Conservation (phyloP, 345 rosid genomes). For the Trapa incisa region DNA sequence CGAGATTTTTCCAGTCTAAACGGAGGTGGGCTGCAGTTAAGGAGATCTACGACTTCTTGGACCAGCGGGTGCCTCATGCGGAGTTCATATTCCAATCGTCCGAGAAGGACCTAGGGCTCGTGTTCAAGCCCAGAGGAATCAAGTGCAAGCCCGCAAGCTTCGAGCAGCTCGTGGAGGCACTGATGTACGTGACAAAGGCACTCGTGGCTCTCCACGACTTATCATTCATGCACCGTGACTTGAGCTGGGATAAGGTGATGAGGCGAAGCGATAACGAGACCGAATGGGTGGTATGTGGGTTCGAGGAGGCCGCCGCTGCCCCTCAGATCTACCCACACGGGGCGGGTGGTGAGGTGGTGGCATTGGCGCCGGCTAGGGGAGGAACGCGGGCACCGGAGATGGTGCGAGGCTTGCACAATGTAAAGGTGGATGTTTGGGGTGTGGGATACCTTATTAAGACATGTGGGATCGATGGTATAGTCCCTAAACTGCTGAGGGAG, state of each 20-base stretch:
- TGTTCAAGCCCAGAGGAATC: slow-evolving; percentile 72
- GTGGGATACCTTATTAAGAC: slow-evolving; percentile 72
- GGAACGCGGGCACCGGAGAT: slow-evolving; percentile 71
- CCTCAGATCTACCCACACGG: slow-evolving; percentile 71
- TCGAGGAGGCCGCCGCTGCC: slow-evolving; percentile 61
- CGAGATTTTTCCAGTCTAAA: slow-evolving; percentile 40
- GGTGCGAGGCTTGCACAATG: slow-evolving; percentile 85
- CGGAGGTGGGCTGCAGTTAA: slow-evolving; percentile 61
- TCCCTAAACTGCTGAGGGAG: slow-evolving; percentile 71
- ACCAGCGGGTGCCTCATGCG: slow-evolving; percentile 73
- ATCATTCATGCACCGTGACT: slow-evolving; percentile 88
- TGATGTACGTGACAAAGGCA: slow-evolving; percentile 76
- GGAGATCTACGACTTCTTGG: slow-evolving; percentile 63
- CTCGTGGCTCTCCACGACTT: slow-evolving; percentile 82
- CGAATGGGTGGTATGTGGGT: slow-evolving; percentile 85
- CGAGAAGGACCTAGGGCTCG: slow-evolving; percentile 49
- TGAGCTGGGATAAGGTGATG: slow-evolving; percentile 83
- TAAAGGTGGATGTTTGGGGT: slow-evolving; percentile 97
- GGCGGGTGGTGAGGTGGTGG: slow-evolving; percentile 17
- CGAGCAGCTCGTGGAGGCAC: slow-evolving; percentile 70
- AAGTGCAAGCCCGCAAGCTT: slow-evolving; percentile 43
- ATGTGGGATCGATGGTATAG: slow-evolving; percentile 37
- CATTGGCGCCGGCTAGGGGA: slow-evolving; percentile 14
- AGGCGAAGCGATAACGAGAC: slow-evolving; percentile 33
- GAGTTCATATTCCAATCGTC: slow-evolving; percentile 37